Conservation (phyloP, 257 asterid genomes). For the Eucommia ulmoides region DNA sequence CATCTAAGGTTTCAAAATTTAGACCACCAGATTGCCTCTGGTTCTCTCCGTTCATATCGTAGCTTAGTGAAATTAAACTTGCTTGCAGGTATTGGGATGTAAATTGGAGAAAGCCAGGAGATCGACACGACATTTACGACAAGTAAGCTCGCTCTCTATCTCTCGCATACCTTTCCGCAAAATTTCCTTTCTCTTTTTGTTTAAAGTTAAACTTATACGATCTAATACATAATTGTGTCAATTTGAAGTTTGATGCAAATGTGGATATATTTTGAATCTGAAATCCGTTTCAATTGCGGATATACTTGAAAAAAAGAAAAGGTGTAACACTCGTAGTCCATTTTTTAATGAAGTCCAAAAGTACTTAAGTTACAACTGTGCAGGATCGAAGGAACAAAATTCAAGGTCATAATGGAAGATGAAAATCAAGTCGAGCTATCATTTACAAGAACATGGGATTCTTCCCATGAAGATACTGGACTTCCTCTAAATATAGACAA, state of each 20-base stretch:
- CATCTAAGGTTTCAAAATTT: not conserved
- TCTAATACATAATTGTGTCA: too few relatives aligned
- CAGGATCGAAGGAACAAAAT: slow-evolving; percentile 19
- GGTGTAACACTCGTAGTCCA: not conserved
- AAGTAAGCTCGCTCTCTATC: slow-evolving; percentile 9
- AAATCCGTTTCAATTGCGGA: too few relatives aligned
- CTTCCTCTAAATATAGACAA: slow-evolving; percentile 22
- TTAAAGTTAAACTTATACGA: too few relatives aligned
- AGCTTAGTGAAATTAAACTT: not conserved
- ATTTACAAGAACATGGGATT: slow-evolving; percentile 22
- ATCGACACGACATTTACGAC: slow-evolving; percentile 1
- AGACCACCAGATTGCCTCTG: not conserved
- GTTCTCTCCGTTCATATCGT: not conserved
- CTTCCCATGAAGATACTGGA: not conserved
- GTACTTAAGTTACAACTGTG: not conserved
- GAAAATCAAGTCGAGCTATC: slow-evolving; percentile 22
- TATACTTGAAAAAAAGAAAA: too few relatives aligned
- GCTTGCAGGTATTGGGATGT: slow-evolving; percentile 25
- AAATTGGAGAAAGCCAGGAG: slow-evolving; percentile 10
- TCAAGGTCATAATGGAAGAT: slow-evolving; percentile 13
- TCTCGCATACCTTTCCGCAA: too few relatives aligned
- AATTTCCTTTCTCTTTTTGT: too few relatives aligned
- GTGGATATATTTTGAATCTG: too few relatives aligned
- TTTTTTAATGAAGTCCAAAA: not conserved
- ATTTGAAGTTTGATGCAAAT: too few relatives aligned